A percentile compares a stretch with the other conserved stretches of the same genome.
Conservation (phyloP, 352 stramenopile genomes). For the Globisporangium abappressorium region DNA sequence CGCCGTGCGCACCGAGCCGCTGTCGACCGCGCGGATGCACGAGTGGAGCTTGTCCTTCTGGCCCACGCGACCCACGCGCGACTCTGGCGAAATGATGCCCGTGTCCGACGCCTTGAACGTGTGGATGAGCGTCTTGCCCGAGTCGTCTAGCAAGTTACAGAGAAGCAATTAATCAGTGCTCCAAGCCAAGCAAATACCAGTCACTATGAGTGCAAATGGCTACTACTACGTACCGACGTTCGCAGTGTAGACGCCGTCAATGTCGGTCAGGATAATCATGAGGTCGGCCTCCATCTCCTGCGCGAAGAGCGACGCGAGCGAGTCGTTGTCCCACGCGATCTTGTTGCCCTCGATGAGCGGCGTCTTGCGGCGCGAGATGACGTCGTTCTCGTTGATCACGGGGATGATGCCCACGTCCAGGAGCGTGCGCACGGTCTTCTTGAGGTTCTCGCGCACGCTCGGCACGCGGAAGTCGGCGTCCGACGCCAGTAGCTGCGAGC, state of each 20-base stretch:
- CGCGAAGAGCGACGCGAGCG: constrained; percentile 72
- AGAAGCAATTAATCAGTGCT: background rate
- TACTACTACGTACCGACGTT: constrained; percentile 13
- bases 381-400: constrained; percentile 86
- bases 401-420: constrained; percentile 83
- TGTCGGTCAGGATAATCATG: constrained; percentile 77
- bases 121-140: constrained; percentile 39
- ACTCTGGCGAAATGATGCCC: constrained; percentile 42
- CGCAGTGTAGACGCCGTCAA: constrained; percentile 55
- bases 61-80: constrained; percentile 54
- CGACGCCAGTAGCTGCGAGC: constrained; percentile 76
- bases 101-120: constrained; percentile 49
- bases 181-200: background rate
- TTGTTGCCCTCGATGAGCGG: constrained; percentile 57
- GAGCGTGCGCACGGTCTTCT: constrained; percentile 57
- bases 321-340: constrained; percentile 86
- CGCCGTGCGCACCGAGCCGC: constrained; percentile 48
- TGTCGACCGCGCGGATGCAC: constrained; percentile 77
- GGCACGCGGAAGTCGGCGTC: constrained; percentile 76
- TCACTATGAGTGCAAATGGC: background rate
- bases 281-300: constrained; percentile 69
- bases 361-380: constrained; percentile 66
- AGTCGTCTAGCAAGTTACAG: constrained; percentile 17
- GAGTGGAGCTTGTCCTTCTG: constrained; percentile 83
- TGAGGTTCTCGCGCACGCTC: constrained; percentile 59